These are phyloP conservation scores for Triticum dicoccoides DNA, from an alignment of 176 grass and related monocot species.

Conservation along the genomic window DNA sequence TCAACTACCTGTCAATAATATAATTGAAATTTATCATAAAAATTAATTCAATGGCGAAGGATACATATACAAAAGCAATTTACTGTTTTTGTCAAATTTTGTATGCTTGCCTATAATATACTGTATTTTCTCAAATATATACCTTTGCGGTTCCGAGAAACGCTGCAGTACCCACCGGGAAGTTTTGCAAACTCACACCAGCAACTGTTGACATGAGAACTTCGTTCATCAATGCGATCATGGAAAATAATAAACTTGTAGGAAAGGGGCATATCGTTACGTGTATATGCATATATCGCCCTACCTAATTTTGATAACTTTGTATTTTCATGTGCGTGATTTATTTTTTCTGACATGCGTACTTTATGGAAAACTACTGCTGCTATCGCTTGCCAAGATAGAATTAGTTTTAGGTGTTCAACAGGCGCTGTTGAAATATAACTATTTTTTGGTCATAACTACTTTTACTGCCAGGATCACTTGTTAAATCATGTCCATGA, in stretches of 20 bases:
- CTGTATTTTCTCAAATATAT: not conserved
- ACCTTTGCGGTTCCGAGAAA: constrained; percentile 83
- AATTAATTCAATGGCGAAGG: not conserved
- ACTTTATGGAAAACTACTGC: not conserved
- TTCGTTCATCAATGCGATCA: constrained; percentile 10
- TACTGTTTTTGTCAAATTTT: not conserved
- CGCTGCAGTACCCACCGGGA: constrained; percentile 66
- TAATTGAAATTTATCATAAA: not conserved
- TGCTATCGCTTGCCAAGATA: not conserved
- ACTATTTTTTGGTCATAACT: not conserved
- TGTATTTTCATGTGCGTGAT: not conserved
- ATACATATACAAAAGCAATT: not conserved
- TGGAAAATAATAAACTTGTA: constrained; percentile 4
- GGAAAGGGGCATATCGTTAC: not conserved
- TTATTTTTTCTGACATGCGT: not conserved
- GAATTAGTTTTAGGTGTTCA: not conserved
- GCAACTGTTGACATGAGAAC: constrained; percentile 47
- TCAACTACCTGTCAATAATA: not conserved
- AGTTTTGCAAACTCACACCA: constrained; percentile 81
- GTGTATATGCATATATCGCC: not conserved
- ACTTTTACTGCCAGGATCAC: not conserved
- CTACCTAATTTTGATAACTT: not conserved
- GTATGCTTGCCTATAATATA: not conserved
- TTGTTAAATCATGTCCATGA: not conserved
- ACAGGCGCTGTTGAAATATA: not conserved